Conservation (phyloP, 805 yeast species). For the Yarrowia sp. region DNA sequence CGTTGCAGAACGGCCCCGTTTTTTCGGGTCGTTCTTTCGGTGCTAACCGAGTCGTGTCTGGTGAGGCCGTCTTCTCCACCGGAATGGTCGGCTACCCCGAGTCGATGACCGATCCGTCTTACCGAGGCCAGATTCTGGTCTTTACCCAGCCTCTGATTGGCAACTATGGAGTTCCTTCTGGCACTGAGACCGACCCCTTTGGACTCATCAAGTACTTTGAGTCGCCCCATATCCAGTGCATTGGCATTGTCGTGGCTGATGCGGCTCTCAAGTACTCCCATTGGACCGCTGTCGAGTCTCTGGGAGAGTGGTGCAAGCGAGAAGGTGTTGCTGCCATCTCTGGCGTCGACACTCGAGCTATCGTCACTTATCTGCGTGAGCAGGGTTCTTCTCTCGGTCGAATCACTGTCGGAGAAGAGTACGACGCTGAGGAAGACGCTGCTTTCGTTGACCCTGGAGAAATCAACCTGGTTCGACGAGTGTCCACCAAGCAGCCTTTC, state of each 20-base stretch:
- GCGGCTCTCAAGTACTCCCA: slow-evolving; percentile 96
- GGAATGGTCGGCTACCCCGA: slow-evolving; percentile 98
- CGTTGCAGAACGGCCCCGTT: slow-evolving; percentile 89
- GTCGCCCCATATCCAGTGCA: slow-evolving; percentile 86
- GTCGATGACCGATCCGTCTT: slow-evolving; percentile 98
- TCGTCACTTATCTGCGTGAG: slow-evolving; percentile 90
- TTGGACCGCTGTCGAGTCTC: slow-evolving; percentile 98
- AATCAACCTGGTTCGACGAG: slow-evolving; percentile 86
- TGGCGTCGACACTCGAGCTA: slow-evolving; percentile 95
- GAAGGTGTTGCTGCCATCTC: slow-evolving; percentile 95
- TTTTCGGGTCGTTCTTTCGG: slow-evolving; percentile 95
- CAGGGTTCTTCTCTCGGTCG: slow-evolving; percentile 93
- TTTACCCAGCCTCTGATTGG: slow-evolving; percentile 98
- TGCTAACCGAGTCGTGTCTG: slow-evolving; percentile 86
- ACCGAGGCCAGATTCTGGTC: slow-evolving; percentile 93
- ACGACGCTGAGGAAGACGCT: slow-evolving; percentile 87
- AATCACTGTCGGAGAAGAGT: slow-evolving; percentile 85
- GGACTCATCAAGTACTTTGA: slow-evolving; percentile 88
- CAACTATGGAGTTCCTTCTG: slow-evolving; percentile 96
- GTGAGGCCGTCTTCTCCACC: slow-evolving; percentile 98
- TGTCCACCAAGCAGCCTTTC: slow-evolving; percentile 93
- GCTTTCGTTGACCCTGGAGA: slow-evolving; percentile 89
- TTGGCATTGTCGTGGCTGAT: slow-evolving; percentile 94
- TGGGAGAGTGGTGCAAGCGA: slow-evolving; percentile 93
- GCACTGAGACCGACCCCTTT: slow-evolving; percentile 73